A percentile compares a stretch with the other conserved stretches of the same genome.
phyloP scores from a whole-genome alignment of 2,329 filamentous ascomycete species.

The Curvularia sp. region DNA sequence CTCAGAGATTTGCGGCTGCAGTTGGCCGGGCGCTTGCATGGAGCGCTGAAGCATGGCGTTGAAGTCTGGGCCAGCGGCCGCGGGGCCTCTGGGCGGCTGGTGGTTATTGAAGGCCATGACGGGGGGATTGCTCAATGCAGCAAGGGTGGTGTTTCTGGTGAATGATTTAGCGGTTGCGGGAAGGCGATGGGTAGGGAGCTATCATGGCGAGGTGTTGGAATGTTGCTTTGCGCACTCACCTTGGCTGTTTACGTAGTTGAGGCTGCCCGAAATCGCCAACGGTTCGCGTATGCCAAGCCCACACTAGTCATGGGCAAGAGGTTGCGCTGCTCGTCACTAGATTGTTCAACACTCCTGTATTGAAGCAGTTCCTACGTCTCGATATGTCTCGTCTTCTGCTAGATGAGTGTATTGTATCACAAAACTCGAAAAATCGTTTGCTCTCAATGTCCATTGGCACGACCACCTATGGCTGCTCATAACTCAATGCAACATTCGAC shows the following conservation, averaged over 20 bases:
- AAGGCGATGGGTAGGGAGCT: slow-evolving; percentile 25
- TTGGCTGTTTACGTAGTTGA: slow-evolving; percentile 19
- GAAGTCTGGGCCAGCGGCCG: slow-evolving; percentile 45
- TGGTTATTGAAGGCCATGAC: slow-evolving; percentile 41
- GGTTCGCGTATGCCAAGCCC: slow-evolving; percentile 23
- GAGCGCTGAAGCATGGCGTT: slow-evolving; percentile 50
- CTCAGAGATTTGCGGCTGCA: slow-evolving; percentile 32
- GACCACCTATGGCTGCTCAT: neutral
- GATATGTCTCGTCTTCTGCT: neutral
- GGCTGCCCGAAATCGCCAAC: slow-evolving; percentile 27
- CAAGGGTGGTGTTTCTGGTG: slow-evolving; percentile 8
- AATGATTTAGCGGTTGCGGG: slow-evolving; percentile 31
- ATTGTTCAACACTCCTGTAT: neutral
- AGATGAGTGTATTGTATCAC: neutral
- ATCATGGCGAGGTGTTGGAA: slow-evolving; percentile 43
- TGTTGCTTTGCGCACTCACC: slow-evolving; percentile 26
- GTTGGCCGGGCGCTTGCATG: slow-evolving; percentile 40
- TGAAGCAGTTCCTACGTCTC: neutral
- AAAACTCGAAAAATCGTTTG: neutral
- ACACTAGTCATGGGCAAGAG: slow-evolving; percentile 15
- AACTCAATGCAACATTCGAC: neutral
- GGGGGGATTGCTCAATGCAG: slow-evolving; percentile 9
- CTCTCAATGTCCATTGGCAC: neutral
- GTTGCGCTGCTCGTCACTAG: neutral
- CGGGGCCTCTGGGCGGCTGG: slow-evolving; percentile 39